These are phyloP conservation scores for Hydnum rufescens DNA, from an alignment of 768 basidiomycete species.

Conservation along the genomic window DNA sequence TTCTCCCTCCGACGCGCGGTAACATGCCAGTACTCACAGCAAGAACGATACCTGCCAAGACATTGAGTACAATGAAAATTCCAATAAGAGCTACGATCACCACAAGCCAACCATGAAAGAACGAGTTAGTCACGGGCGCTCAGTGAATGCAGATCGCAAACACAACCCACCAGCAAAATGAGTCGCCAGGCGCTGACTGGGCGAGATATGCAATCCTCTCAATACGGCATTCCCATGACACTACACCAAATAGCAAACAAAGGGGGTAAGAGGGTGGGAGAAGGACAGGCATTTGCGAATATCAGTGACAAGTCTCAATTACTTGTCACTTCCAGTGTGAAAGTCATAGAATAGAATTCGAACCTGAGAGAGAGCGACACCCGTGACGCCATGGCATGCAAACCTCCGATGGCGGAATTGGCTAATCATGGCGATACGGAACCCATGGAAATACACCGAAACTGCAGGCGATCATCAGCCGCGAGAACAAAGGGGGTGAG, in stretches of 20 bases:
- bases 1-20: not conserved
- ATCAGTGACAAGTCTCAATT: too few relatives aligned
- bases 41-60: slow-evolving; percentile 17
- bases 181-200: slow-evolving; percentile 14
- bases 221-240: slow-evolving; percentile 24
- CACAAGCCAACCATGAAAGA: slow-evolving; percentile 1
- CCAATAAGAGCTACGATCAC: slow-evolving; percentile 15
- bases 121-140: too few relatives aligned
- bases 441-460: slow-evolving; percentile 15
- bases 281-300: too few relatives aligned
- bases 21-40: slow-evolving; percentile 13
- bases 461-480: too few relatives aligned
- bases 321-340: too few relatives aligned
- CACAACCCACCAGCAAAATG: slow-evolving; percentile 11
- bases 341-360: slow-evolving; percentile 13
- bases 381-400: slow-evolving; percentile 16
- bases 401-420: slow-evolving; percentile 23
- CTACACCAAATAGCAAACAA: too few relatives aligned
- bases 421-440: slow-evolving; percentile 19
- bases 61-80: slow-evolving; percentile 16
- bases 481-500: too few relatives aligned
- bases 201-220: slow-evolving; percentile 17
- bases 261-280: too few relatives aligned
- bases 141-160: not conserved
- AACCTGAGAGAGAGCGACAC: slow-evolving; percentile 10